Evolutionary conservation across 345 rosid genomes (phyloP).

Genomic region (Salix udensis): DNA sequence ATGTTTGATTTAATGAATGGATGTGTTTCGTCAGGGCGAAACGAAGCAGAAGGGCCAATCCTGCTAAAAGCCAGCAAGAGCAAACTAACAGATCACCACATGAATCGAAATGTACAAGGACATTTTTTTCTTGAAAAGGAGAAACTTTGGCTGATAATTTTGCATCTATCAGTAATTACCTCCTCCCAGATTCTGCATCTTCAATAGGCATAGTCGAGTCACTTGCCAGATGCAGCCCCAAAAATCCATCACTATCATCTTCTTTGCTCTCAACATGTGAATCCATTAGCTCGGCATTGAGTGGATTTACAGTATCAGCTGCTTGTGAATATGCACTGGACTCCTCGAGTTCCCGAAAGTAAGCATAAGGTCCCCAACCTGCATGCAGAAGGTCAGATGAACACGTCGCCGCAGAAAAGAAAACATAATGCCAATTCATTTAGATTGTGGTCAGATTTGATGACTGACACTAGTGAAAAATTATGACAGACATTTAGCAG

Average conservation of each 20-base stretch:
- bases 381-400: constrained; percentile 10
- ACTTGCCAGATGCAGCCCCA: constrained; percentile 40
- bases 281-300: constrained; percentile 14
- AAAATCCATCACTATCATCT: constrained; percentile 32
- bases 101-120: background rate
- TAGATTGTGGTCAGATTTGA: background rate
- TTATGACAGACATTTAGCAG: background rate
- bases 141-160: background rate
- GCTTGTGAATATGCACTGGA: constrained; percentile 19
- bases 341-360: constrained; percentile 50
- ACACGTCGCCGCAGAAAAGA: background rate
- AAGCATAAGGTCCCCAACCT: constrained; percentile 79
- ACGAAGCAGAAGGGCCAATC: background rate
- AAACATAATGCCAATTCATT: background rate
- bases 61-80: background rate
- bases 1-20: background rate
- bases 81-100: background rate
- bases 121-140: background rate
- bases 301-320: constrained; percentile 17
- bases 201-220: constrained; percentile 27
- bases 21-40: background rate
- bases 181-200: constrained; percentile 42
- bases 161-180: background rate
- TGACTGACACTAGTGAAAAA: background rate
- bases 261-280: constrained; percentile 20